Evolutionary conservation across 495 filamentous ascomycete genomes (phyloP), one percentile per base, ranked within the genome.

Genomic region (Hypoxylon perforatum): DNA sequence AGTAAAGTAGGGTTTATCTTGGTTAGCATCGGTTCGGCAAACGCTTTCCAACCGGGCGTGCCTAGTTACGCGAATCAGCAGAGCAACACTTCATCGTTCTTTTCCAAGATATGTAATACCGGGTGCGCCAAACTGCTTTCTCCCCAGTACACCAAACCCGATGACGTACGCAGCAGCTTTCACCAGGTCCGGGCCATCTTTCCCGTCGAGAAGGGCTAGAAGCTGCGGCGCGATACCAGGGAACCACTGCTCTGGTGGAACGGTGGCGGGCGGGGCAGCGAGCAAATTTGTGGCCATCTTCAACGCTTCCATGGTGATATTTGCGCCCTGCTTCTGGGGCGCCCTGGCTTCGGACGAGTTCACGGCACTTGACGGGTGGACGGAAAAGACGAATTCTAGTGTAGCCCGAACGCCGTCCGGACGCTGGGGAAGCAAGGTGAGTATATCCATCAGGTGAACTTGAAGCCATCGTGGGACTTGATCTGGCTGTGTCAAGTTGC

Each of bases 231-330:
- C 86, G 49, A 93, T 84, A 11, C 78, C 78, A 3, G 78, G 67
- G 63, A 92, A 92, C 81, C 90, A 94, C 18, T 69, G 47, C 17
- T 81, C 73, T 3, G 88, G 73, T 1, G 84, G 73, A 63, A 91
- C 82, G 10, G 80, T 82, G 15, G 82, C 78, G 0, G 91, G 90
- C 0, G 88, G 84, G 12, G 84, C 81, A 1, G 88, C 86, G 1
- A 94, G 76, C 10, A 93, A 74, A 10, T 80, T 82, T 0, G 86
- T 86, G 4, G 87, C 87, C 62, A 91, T 82, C 70, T 86, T 86
- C 10, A 94, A 81, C 1, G 89, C 88, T 71, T 93, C 90, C 22
- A 90, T 84, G 1, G 91, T 90, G 25, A 94, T 87, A 61, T 84
- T 85, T 2, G 89, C 85, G 0, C 89, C 90, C 57, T 76, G 72